phyloP scores from a whole-genome alignment of 2,329 filamentous ascomycete genomes.

The Botryotinia calthae region DNA sequence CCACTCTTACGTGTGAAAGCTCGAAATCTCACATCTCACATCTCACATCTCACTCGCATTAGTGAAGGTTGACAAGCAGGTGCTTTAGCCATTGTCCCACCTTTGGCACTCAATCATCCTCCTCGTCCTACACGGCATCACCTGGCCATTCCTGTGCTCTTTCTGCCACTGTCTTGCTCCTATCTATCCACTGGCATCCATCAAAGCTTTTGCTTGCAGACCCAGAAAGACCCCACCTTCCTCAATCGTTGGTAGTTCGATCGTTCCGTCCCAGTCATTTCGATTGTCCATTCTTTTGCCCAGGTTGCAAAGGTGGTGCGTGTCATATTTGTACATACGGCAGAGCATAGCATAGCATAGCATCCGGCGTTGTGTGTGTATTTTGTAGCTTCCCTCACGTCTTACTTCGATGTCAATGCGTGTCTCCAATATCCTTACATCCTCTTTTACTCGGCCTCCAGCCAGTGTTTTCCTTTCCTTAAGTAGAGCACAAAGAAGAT shows the following conservation, averaged over 20 bases:
- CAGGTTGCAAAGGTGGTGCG: constrained; percentile 11
- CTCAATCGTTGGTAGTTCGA: constrained; percentile 7
- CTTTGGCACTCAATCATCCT: not conserved
- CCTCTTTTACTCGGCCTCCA: constrained; percentile 30
- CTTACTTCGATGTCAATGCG: constrained; percentile 33
- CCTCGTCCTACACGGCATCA: not conserved
- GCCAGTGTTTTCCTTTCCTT: constrained; percentile 26
- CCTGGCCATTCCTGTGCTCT: not conserved
- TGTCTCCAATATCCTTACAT: constrained; percentile 32
- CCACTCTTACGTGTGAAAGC: not conserved
- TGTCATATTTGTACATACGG: constrained; percentile 3
- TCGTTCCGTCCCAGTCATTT: constrained; percentile 20
- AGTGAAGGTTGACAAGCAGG: not conserved
- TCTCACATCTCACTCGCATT: constrained; percentile 1
- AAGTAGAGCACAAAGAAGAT: constrained; percentile 29
- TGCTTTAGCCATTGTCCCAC: not conserved
- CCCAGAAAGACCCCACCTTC: constrained; percentile 10
- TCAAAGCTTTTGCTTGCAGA: not conserved
- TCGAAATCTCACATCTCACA: not conserved
- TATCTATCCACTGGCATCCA: not conserved
- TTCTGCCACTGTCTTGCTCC: not conserved
- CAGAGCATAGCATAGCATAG: not conserved
- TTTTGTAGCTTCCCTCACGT: constrained; percentile 1
- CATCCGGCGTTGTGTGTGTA: not conserved
- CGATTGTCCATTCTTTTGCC: not conserved